Conservation (phyloP, 2,329 filamentous ascomycete genomes). For the Ceratocystis harringtonii region DNA sequence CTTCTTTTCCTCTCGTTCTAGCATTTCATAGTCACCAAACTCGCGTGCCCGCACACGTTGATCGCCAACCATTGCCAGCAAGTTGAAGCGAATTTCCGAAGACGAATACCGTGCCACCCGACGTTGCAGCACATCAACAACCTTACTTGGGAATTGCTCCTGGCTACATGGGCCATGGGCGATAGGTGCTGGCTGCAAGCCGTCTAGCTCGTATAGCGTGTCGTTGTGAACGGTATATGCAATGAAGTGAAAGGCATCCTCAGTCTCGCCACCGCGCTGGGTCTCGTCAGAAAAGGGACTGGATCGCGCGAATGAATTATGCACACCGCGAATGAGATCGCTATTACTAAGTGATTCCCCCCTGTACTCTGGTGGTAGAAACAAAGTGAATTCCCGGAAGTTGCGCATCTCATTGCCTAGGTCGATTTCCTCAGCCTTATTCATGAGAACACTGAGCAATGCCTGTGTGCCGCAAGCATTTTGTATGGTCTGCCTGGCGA, state of each 20-base stretch:
- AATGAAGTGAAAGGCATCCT: slow-evolving; percentile 96
- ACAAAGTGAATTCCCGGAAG: slow-evolving; percentile 79
- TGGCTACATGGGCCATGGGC: slow-evolving; percentile 60
- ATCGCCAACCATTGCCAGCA: slow-evolving; percentile 84
- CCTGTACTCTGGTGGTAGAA: slow-evolving; percentile 59
- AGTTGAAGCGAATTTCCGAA: slow-evolving; percentile 86
- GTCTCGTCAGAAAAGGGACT: slow-evolving; percentile 92
- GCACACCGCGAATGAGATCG: slow-evolving; percentile 58
- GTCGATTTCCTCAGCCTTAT: slow-evolving; percentile 57
- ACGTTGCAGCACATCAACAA: slow-evolving; percentile 74
- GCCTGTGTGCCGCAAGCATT: slow-evolving; percentile 97
- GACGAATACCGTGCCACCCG: slow-evolving; percentile 73
- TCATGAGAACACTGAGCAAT: slow-evolving; percentile 77
- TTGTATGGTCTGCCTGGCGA: slow-evolving; percentile 93
- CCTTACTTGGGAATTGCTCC: slow-evolving; percentile 60
- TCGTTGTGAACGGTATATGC: slow-evolving; percentile 75
- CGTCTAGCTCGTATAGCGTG: slow-evolving; percentile 84
- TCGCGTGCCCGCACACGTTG: slow-evolving; percentile 60
- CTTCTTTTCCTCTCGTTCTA: slow-evolving; percentile 71
- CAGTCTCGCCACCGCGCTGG: slow-evolving; percentile 52
- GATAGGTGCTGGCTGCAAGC: slow-evolving; percentile 83
- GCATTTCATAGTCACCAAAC: slow-evolving; percentile 64
- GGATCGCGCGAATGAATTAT: slow-evolving; percentile 79
- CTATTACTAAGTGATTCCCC: slow-evolving; percentile 47
- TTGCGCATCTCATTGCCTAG: slow-evolving; percentile 56